Percentiles rank a stretch among this genome's conserved stretches.
Evolutionary conservation across 2,329 filamentous ascomycete species (phyloP).

Genomic region (Fusarium piperis): DNA sequence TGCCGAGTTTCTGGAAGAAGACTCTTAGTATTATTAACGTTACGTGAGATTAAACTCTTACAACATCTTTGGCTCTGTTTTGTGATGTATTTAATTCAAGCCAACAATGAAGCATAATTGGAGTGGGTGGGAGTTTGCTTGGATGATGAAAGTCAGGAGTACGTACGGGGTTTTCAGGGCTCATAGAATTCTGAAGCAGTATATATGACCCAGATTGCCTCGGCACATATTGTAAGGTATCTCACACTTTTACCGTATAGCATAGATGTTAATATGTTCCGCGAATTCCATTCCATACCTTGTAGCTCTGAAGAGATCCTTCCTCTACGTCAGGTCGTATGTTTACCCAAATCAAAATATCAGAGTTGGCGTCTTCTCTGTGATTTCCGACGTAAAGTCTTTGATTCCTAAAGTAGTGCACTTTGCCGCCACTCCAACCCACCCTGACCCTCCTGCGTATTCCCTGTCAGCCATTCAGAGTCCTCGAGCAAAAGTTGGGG

Average conservation of each 20-base stretch:
- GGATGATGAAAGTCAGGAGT: neutral
- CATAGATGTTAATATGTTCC: too few species aligned
- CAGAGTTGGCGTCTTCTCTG: neutral
- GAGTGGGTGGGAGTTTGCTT: neutral
- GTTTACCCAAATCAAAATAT: neutral
- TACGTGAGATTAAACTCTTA: too few species aligned
- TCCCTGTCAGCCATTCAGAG: neutral
- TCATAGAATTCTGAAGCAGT: too few species aligned
- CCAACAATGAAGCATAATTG: neutral
- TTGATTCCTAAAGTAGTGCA: neutral
- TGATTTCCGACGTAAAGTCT: neutral
- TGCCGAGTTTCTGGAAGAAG: neutral
- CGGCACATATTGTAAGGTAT: too few species aligned
- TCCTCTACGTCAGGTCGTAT: too few species aligned
- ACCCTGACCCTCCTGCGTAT: neutral
- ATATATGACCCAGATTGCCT: too few species aligned
- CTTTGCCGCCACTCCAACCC: neutral
- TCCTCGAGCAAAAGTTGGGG: neutral
- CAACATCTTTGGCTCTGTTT: too few species aligned
- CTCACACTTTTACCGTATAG: too few species aligned
- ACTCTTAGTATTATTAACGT: too few species aligned
- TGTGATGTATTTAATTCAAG: neutral
- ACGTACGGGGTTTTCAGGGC: fast-evolving
- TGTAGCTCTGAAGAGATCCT: too few species aligned
- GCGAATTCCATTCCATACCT: too few species aligned